Evolutionary conservation across 352 stramenopile species (phyloP), one percentile per base, ranked within the genome.

Genomic region (Globisporangium splendens): DNA sequence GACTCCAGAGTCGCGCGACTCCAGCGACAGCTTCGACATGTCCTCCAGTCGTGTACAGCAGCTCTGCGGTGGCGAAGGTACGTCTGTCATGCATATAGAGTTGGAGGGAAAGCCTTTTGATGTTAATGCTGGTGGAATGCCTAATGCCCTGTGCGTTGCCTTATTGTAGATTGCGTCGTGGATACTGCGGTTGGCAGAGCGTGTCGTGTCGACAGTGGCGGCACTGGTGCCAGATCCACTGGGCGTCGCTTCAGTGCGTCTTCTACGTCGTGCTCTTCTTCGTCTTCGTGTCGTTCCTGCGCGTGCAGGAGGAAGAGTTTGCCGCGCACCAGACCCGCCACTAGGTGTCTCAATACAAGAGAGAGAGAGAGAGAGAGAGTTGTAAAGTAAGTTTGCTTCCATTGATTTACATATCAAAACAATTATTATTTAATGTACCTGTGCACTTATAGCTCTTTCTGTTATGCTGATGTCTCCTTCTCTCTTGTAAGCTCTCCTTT

Each of bases 211-310:
- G 54, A 44, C 77, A 83, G 50, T 85, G 73, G 70, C 61, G 56
- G 13, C 72, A 83, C 56, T 88, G 77, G 77, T 68, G 66, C 42
- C 66, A 74, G 58, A 68, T 88, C 49, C 70, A 88, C 54, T 83
- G 72, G 74, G 35, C 64, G 15, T 75, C 72, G 22, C 47, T 88
- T 8, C 77, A 88, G 65, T 83, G 75, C 41, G 53, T 79, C 10
- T 83, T 88, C 68, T 85, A 88, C 72, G 70, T 85, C 54, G 33
- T 61, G 49, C 70, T 88, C 41, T 88, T 88, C 53, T 69, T 81
- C 58, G 65, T 77, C 21, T 78, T 85, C 20, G 75, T 88, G 20
- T 75, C 76, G 46, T 88, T 88, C 61, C 65, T 88, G 18, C 74
- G 77, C 20, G 70, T 88, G 0, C 70, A 88, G 62, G 77, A 88